Evolutionary conservation across 225 moss, liverwort and hornwort species (phyloP), one percentile per base, ranked within the genome.

Genomic region (Bryum argenteum): DNA sequence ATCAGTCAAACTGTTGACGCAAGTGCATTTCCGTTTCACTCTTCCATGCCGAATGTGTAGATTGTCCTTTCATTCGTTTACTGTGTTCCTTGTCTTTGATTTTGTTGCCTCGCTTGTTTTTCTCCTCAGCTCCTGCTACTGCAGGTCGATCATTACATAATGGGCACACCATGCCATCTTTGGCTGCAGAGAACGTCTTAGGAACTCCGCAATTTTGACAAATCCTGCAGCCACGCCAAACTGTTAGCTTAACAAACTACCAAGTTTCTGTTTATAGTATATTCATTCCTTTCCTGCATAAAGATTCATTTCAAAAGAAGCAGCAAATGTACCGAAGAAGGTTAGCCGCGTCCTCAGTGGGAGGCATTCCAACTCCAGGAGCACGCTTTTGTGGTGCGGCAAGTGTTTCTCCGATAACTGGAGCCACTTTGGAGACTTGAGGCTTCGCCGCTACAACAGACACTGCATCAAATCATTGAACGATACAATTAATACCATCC

Each of bases 21-120:
- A 98, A 79, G 17, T 94, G 94, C 97, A 98, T 98, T 81, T 98
- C 97, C 17, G 92, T 83, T 80, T 98, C 97, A 76, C 89, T 94
- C 75, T 98, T 98, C 97, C 94, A 98, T 24, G 94, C 83, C 51
- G 94, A 80, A 71, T 98, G 94, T 24, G 91, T 80, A 39, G 97
- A 98, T 80, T 98, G 97, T 11, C 97, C 97, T 81, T 94, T 98
- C 91, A 98, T 94, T 47, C 92, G 86, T 85, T 98, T 98, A 71
- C 76, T 91, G 28, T 89, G 86, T 70, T 98, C 97, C 79, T 98
- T 98, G 54, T 98, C 94, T 73, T 98, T 98, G 47, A 92, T 68
- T 81, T 88, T 90, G 26, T 88, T 92, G 45, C 88, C 81, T 61
- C 82, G 85, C 68, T 89, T 94, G 59, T 81, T 86, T 13, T 98